A percentile compares a stretch with the other conserved stretches of the same genome.
Evolutionary conservation across 805 yeast genomes (phyloP).

Genomic region (Blastobotrys mokoenaii): DNA sequence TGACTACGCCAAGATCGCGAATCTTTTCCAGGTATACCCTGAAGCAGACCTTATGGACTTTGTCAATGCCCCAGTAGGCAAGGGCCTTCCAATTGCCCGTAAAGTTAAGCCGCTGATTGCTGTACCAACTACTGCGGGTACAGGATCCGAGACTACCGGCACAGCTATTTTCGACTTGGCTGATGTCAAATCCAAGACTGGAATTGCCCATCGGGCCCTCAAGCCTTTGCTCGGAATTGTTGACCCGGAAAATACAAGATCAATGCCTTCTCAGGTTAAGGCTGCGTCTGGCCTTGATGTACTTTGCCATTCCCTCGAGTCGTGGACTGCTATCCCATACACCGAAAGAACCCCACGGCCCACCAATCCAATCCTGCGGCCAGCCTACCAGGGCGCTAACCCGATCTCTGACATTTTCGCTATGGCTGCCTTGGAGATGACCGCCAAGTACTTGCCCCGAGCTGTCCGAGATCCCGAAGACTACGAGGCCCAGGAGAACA

Average conservation of each 20-base stretch:
- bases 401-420: constrained; percentile 39
- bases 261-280: constrained; percentile 36
- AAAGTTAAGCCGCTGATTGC: constrained; percentile 34
- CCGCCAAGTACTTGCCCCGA: constrained; percentile 33
- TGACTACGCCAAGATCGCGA: constrained; percentile 38
- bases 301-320: constrained; percentile 37
- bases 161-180: constrained; percentile 38
- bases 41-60: constrained; percentile 35
- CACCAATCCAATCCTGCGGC: constrained; percentile 29
- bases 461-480: constrained; percentile 35
- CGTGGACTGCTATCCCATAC: constrained; percentile 39
- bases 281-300: constrained; percentile 39
- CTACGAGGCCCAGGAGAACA: constrained; percentile 34
- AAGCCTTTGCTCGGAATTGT: constrained; percentile 37
- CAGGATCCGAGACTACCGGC: constrained; percentile 40
- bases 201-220: constrained; percentile 35
- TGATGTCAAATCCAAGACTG: constrained; percentile 33
- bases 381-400: constrained; percentile 38
- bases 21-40: constrained; percentile 34
- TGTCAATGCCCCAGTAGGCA: constrained; percentile 35
- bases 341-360: constrained; percentile 33
- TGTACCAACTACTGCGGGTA: constrained; percentile 40
- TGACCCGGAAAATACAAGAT: constrained; percentile 34
- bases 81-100: constrained; percentile 29
- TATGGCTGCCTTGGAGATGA: constrained; percentile 34